Conservation (phyloP, 768 basidiomycete genomes). For the Galerina sulciceps region DNA sequence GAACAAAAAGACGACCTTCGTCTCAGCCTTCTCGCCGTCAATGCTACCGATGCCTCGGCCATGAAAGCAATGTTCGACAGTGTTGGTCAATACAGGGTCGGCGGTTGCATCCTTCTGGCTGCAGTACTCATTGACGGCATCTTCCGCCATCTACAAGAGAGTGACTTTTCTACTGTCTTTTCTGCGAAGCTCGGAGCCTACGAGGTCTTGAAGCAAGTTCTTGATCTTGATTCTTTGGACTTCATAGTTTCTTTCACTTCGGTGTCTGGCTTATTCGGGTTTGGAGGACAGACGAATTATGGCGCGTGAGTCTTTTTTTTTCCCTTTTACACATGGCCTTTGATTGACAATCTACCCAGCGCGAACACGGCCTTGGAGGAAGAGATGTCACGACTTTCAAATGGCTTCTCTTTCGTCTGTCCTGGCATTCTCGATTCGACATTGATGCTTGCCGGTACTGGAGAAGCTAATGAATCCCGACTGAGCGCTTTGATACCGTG, state of each 20-base stretch:
- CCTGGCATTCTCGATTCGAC: conserved; percentile 34
- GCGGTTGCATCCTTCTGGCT: conserved; percentile 37
- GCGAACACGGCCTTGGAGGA: conserved; percentile 37
- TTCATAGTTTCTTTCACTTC: conserved; percentile 40
- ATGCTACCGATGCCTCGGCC: conserved; percentile 27
- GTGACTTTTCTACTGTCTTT: conserved; percentile 31
- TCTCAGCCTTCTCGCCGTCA: conserved; percentile 33
- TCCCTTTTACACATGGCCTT: background rate
- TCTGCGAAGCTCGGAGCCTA: conserved; percentile 32
- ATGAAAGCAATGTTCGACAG: conserved; percentile 23
- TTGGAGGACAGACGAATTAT: conserved; percentile 43
- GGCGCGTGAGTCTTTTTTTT: conserved; percentile 25
- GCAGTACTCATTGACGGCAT: conserved; percentile 33
- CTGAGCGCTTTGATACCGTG: conserved; percentile 15
- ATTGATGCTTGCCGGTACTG: conserved; percentile 19
- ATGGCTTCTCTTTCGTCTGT: conserved; percentile 35
- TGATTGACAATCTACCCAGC: conserved; percentile 18
- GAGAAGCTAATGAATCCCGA: conserved; percentile 6
- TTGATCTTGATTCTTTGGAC: conserved; percentile 32
- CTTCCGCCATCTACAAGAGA: conserved; percentile 32
- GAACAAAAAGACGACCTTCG: conserved; percentile 28
- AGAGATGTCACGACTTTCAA: conserved; percentile 23
- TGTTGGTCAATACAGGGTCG: conserved; percentile 22
- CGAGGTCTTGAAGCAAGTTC: conserved; percentile 24
- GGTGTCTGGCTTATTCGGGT: conserved; percentile 35